Evolutionary conservation across 1,139 yeast genomes (phyloP).

Genomic region (Nakaseomyces uthaithaninus): DNA sequence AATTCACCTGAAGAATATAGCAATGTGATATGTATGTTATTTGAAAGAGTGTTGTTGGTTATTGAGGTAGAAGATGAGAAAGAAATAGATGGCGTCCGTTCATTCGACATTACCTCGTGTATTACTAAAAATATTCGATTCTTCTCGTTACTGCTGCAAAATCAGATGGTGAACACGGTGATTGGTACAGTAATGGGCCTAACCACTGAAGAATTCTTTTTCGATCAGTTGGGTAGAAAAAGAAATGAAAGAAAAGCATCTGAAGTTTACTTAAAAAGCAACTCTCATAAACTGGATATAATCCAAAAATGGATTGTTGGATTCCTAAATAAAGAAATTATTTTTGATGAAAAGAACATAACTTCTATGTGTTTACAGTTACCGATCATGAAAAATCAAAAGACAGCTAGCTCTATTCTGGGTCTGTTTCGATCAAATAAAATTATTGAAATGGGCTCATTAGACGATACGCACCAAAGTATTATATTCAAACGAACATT

Average conservation of each 20-base stretch:
- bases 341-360: conserved; percentile 19
- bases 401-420: conserved; percentile 13
- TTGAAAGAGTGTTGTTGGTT: conserved; percentile 21
- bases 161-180: conserved; percentile 7
- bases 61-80: conserved; percentile 11
- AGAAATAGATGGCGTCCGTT: not conserved
- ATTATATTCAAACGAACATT: conserved; percentile 23
- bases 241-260: not conserved
- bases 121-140: not conserved
- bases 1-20: conserved; percentile 15
- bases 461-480: conserved; percentile 14
- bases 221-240: conserved; percentile 10
- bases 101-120: not conserved
- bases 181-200: conserved; percentile 12
- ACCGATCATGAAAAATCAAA: conserved; percentile 15
- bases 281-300: not conserved
- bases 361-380: conserved; percentile 28
- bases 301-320: conserved; percentile 29
- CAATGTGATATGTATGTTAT: conserved; percentile 24
- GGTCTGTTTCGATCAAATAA: conserved; percentile 17
- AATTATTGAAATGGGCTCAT: conserved; percentile 15
- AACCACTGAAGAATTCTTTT: conserved; percentile 13
- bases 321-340: conserved; percentile 20
- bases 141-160: not conserved
- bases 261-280: not conserved